These are phyloP conservation scores for Haematococcus sp. DNA, from an alignment of 139 green algal genomes.

Conservation along the genomic window DNA sequence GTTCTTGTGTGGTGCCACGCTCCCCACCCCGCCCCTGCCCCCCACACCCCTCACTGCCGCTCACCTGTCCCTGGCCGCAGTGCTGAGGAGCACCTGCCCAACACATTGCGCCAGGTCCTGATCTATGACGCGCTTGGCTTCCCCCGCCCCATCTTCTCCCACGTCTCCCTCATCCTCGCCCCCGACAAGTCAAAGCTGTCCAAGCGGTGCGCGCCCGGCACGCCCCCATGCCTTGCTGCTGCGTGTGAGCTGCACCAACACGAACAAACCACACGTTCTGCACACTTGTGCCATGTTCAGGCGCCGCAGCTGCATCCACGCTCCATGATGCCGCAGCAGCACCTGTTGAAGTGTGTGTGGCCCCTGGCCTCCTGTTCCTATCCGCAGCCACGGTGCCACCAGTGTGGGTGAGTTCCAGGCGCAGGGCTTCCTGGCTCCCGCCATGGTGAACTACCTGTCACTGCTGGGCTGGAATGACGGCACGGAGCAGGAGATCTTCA, in stretches of 20 bases:
- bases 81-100: conserved; percentile 98
- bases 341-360: too few species aligned
- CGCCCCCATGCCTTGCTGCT: too few species aligned
- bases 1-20: too few species aligned
- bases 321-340: too few species aligned
- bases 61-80: conserved; percentile 20
- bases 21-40: not conserved
- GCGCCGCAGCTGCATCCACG: not conserved
- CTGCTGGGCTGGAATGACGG: conserved; percentile 99
- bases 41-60: too few species aligned
- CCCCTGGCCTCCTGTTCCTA: not conserved
- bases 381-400: conserved; percentile 84
- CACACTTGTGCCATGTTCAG: not conserved
- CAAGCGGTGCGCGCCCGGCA: conserved; percentile 77
- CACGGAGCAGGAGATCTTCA: conserved; percentile 95
- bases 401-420: conserved; percentile 94
- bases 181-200: conserved; percentile 96
- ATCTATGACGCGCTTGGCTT: conserved; percentile 95
- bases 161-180: conserved; percentile 97
- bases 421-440: conserved; percentile 84
- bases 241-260: too few species aligned
- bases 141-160: conserved; percentile 79
- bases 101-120: conserved; percentile 96
- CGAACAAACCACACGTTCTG: not conserved
- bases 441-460: conserved; percentile 96